A percentile compares a stretch with the other conserved stretches of the same genome.
phyloP scores from a whole-genome alignment of 169 alveolate genomes.

The Eimeria praecox region DNA sequence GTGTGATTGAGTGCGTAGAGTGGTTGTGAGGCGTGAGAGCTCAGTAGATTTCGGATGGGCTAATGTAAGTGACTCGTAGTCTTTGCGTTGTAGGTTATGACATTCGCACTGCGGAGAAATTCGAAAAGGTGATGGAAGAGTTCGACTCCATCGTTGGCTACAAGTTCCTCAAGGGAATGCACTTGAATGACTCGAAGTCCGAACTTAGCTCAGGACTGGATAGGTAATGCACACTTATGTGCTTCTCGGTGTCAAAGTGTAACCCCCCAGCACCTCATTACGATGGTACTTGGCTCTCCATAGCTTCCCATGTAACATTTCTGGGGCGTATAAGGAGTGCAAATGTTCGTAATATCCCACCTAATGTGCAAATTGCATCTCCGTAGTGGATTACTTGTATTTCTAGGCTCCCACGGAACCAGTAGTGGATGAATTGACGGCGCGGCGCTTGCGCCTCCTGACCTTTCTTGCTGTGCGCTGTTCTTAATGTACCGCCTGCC shows the following conservation, averaged over 20 bases:
- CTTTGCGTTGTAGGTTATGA: conserved; percentile 86
- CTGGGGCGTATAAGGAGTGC: background rate
- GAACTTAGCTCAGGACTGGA: conserved; percentile 93
- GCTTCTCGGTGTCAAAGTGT: background rate
- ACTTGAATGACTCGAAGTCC: conserved; percentile 93
- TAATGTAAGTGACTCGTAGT: background rate
- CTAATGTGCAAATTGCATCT: background rate
- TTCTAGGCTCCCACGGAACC: background rate
- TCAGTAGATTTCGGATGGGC: background rate
- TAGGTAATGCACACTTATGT: conserved; percentile 45
- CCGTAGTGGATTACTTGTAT: background rate
- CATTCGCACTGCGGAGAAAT: conserved; percentile 89
- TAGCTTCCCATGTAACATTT: background rate
- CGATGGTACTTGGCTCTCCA: background rate
- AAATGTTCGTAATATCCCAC: background rate
- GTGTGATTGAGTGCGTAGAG: background rate
- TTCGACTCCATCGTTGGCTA: conserved; percentile 90
- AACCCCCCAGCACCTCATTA: background rate
- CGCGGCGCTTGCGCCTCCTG: too few relatives aligned
- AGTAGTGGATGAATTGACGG: too few relatives aligned
- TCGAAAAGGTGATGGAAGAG: conserved; percentile 89
- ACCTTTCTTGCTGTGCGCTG: background rate
- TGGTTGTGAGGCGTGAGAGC: background rate
- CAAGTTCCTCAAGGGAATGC: conserved; percentile 92
- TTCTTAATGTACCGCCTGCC: background rate